Percentiles rank a stretch among this genome's conserved stretches.
These are phyloP conservation scores for Neofusicoccum ribis DNA, from an alignment of 2,329 filamentous ascomycete genomes.

Conservation along the genomic window DNA sequence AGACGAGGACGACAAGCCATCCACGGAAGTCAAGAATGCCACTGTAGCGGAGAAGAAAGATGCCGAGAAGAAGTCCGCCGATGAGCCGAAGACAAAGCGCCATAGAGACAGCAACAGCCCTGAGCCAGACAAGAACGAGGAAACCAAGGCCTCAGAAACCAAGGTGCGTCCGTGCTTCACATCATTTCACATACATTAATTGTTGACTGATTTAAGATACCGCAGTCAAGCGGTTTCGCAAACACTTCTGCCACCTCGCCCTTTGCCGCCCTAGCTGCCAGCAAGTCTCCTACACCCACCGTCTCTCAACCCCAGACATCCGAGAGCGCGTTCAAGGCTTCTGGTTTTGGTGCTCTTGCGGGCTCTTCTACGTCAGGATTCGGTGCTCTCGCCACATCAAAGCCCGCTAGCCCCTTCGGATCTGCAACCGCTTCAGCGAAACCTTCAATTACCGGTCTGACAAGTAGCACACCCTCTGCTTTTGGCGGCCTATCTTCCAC, in stretches of 20 bases:
- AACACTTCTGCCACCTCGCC: slow-evolving; percentile 50
- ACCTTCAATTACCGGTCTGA: slow-evolving; percentile 24
- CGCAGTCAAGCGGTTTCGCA: slow-evolving; percentile 44
- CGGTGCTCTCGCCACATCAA: slow-evolving; percentile 33
- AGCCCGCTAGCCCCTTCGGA: slow-evolving; percentile 39
- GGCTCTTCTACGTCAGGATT: slow-evolving; percentile 40
- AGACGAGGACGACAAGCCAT: slow-evolving; percentile 20
- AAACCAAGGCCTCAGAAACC: slow-evolving; percentile 15
- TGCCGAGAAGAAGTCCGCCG: slow-evolving; percentile 24
- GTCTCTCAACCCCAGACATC: slow-evolving; percentile 39
- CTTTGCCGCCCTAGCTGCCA: slow-evolving; percentile 47
- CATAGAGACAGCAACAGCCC: slow-evolving; percentile 35
- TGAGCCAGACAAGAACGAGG: slow-evolving; percentile 23
- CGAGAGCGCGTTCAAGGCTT: slow-evolving; percentile 52
- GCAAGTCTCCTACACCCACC: slow-evolving; percentile 34
- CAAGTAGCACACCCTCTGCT: slow-evolving; percentile 26
- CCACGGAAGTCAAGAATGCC: slow-evolving; percentile 15
- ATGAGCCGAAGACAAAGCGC: slow-evolving; percentile 40
- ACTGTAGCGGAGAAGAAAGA: neutral
- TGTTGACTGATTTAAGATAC: slow-evolving; percentile 27
- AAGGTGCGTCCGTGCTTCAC: slow-evolving; percentile 26
- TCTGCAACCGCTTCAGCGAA: slow-evolving; percentile 22
- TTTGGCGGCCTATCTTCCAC: slow-evolving; percentile 34
- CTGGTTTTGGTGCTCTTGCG: slow-evolving; percentile 47
- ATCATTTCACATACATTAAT: neutral